Conservation (phyloP, 345 rosid genomes). For the Eucalyptus decipiens region DNA sequence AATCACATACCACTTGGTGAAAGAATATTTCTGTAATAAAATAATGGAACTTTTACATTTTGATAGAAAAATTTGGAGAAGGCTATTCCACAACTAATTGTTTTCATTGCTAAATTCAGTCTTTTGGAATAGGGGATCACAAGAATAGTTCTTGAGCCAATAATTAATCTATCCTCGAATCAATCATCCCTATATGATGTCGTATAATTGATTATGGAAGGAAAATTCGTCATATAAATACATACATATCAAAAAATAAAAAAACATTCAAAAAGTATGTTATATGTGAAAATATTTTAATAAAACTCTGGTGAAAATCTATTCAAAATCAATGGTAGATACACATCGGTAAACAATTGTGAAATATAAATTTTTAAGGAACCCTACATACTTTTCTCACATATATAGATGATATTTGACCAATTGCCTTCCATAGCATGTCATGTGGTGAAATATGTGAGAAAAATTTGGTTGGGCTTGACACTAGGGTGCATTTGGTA, state of each 20-base stretch:
- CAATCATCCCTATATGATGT: rapidly evolving
- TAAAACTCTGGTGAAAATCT: background rate
- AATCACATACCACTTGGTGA: background rate
- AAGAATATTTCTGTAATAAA: background rate
- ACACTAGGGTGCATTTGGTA: rapidly evolving
- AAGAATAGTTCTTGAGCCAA: background rate
- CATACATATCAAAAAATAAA: background rate
- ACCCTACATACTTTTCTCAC: background rate
- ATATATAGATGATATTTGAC: background rate
- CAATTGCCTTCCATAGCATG: background rate
- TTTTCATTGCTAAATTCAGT: background rate
- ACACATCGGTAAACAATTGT: background rate
- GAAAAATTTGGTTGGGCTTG: background rate
- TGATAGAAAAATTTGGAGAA: background rate
- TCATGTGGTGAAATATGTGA: background rate
- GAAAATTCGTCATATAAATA: background rate
- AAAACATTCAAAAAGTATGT: background rate
- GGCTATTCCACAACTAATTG: background rate
- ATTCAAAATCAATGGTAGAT: background rate
- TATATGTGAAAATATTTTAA: background rate
- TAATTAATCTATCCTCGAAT: background rate
- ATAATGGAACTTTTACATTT: background rate
- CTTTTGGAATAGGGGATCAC: background rate
- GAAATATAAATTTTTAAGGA: background rate
- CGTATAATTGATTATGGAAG: background rate